A percentile compares a stretch with the other conserved stretches of the same genome.
Conservation (phyloP, 2,329 filamentous ascomycete genomes). For the Aureobasidium sp. region DNA sequence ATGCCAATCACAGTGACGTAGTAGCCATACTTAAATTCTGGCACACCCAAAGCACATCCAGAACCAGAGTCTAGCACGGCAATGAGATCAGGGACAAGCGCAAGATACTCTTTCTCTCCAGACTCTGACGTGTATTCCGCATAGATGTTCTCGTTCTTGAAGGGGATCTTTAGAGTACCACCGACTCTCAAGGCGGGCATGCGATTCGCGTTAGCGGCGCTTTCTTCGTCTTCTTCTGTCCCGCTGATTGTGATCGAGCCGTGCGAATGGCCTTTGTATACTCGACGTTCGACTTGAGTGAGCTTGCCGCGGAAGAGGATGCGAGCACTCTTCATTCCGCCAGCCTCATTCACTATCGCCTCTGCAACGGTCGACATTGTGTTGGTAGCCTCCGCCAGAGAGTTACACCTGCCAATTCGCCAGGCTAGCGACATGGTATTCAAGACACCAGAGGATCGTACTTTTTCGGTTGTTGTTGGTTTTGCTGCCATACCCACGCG, state of each 20-base stretch:
- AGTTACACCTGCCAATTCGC: slow-evolving; percentile 53
- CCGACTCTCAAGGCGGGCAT: slow-evolving; percentile 27
- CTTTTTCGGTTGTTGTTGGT: slow-evolving; percentile 31
- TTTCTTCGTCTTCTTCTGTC: slow-evolving; percentile 20
- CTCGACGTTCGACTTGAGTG: slow-evolving; percentile 47
- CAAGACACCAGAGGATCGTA: slow-evolving; percentile 29
- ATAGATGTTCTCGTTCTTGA: slow-evolving; percentile 69
- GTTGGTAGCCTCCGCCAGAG: slow-evolving; percentile 41
- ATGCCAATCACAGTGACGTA: slow-evolving; percentile 46
- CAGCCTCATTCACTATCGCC: slow-evolving; percentile 50
- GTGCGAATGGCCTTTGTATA: slow-evolving; percentile 51
- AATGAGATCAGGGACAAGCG: slow-evolving; percentile 43
- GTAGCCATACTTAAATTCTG: slow-evolving; percentile 47
- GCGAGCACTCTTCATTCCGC: slow-evolving; percentile 44
- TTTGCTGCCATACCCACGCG: slow-evolving; percentile 33
- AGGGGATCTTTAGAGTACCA: slow-evolving; percentile 55
- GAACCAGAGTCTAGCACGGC: slow-evolving; percentile 41
- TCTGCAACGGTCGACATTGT: slow-evolving; percentile 48
- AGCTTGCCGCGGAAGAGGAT: slow-evolving; percentile 59
- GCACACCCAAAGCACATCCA: slow-evolving; percentile 43
- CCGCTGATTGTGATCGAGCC: slow-evolving; percentile 47
- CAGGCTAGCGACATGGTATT: slow-evolving; percentile 38
- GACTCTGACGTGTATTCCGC: slow-evolving; percentile 33
- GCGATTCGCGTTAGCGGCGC: slow-evolving; percentile 19
- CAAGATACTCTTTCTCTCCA: slow-evolving; percentile 34